Conservation (phyloP, 768 basidiomycete genomes). For the Mycena metata region DNA sequence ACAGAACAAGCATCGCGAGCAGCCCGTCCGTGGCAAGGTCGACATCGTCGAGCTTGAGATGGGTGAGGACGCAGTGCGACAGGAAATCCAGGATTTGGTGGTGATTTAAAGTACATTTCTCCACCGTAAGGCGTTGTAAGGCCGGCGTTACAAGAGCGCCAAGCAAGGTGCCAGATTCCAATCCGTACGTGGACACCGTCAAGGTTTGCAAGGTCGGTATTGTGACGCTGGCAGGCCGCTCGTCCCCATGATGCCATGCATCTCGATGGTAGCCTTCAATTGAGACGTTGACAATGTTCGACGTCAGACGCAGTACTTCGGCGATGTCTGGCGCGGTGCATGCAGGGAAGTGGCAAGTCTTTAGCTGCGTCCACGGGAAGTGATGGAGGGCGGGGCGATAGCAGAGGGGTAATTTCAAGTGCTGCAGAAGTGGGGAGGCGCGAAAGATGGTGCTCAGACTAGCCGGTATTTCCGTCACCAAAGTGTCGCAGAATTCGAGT, state of each 20-base stretch:
- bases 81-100: not conserved
- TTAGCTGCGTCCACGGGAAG: slow-evolving; percentile 3
- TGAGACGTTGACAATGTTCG: not conserved
- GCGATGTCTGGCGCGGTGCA: not conserved
- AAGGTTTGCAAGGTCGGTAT: not conserved
- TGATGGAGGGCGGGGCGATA: not conserved
- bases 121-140: not conserved
- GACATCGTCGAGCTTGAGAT: not conserved
- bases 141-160: not conserved
- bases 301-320: not conserved
- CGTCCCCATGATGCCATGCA: not conserved
- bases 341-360: not conserved
- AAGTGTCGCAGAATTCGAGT: not conserved
- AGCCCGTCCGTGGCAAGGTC: not conserved
- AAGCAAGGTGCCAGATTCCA: not conserved
- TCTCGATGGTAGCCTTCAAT: not conserved
- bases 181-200: not conserved
- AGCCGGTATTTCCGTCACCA: not conserved
- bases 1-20: not conserved
- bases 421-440: not conserved
- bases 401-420: not conserved
- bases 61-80: slow-evolving; percentile 1
- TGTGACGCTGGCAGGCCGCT: not conserved
- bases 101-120: not conserved
- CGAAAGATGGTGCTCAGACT: not conserved